These are phyloP conservation scores for Chaetomium fimeti DNA, from an alignment of 495 filamentous ascomycete genomes.

Conservation along the genomic window DNA sequence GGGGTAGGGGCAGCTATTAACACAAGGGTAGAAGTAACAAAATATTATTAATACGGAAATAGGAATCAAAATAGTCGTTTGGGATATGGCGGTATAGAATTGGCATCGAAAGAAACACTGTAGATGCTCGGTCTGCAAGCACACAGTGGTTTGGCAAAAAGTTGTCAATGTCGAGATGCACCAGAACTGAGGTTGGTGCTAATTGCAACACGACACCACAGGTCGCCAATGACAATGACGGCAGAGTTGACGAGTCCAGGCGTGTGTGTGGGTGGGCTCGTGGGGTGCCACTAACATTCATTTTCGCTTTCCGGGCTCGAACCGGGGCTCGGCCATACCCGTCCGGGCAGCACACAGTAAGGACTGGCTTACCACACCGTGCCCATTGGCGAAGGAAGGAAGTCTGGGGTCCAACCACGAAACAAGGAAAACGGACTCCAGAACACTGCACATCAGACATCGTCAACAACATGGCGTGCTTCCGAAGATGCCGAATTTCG, in stretches of 20 bases:
- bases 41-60: neutral
- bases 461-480: neutral
- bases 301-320: too few species aligned
- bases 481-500: neutral
- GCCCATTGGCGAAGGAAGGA: neutral
- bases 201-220: neutral
- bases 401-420: neutral
- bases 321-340: neutral
- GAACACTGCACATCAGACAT: neutral
- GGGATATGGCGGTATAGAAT: neutral
- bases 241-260: neutral
- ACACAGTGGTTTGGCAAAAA: neutral
- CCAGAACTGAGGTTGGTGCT: too few species aligned
- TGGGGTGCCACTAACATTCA: neutral
- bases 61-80: neutral
- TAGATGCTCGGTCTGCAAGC: neutral
- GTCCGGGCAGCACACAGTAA: neutral
- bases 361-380: neutral
- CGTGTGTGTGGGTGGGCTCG: neutral
- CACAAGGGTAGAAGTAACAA: neutral
- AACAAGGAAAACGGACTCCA: neutral
- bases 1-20: neutral
- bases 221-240: constrained; percentile 13
- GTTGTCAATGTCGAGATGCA: neutral
- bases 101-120: neutral